Conservation (phyloP, 176 grass and related monocot species). For the Triticum dicoccoides region DNA sequence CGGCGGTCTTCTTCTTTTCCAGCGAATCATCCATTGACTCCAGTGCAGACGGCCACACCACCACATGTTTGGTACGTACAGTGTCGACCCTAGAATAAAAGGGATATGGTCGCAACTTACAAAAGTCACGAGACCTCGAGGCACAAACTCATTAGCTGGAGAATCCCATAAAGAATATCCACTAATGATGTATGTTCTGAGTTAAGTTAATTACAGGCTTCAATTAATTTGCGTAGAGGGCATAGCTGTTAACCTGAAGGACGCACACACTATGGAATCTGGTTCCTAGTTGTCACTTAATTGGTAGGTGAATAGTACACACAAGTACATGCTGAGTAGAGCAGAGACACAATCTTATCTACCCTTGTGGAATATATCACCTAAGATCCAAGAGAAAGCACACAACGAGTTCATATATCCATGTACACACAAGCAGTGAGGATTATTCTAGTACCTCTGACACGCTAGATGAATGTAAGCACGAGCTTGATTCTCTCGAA, state of each 20-base stretch:
- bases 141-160: not conserved
- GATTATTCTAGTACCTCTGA: not conserved
- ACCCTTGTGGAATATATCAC: not conserved
- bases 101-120: not conserved
- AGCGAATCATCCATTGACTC: constrained; percentile 24
- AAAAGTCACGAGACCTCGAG: not conserved
- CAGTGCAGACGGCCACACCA: not conserved
- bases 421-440: not conserved
- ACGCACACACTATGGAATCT: too few relatives aligned
- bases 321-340: not conserved
- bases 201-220: too few relatives aligned
- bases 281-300: constrained; percentile 15
- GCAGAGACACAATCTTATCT: not conserved
- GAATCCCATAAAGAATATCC: not conserved
- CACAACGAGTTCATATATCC: not conserved
- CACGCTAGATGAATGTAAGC: too few relatives aligned
- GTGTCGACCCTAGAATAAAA: not conserved
- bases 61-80: constrained; percentile 23
- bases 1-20: not conserved
- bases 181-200: too few relatives aligned
- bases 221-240: too few relatives aligned
- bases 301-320: constrained; percentile 18
- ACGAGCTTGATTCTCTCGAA: too few relatives aligned
- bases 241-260: too few relatives aligned
- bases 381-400: constrained; percentile 9